Evolutionary conservation across 176 grass and related monocot species (phyloP).

Genomic region (Poa pratensis): DNA sequence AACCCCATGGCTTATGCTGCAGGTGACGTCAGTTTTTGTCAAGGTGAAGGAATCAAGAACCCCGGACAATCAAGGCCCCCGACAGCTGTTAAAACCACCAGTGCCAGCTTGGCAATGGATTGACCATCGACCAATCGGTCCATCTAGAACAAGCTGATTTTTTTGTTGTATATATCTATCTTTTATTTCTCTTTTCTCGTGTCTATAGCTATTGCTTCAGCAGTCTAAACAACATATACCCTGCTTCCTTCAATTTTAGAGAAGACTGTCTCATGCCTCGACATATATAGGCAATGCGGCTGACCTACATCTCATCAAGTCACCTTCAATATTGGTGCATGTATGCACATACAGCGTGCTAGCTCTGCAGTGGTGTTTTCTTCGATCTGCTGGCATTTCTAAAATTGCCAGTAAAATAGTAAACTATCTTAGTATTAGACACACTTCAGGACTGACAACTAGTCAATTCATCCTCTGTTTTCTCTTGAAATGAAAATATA

Average conservation of each 20-base stretch:
- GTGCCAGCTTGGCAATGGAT: not conserved
- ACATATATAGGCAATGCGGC: not conserved
- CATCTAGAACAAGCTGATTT: not conserved
- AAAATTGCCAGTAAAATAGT: not conserved
- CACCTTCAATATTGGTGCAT: not conserved
- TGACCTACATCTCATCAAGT: not conserved
- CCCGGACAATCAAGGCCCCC: not conserved
- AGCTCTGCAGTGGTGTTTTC: not conserved
- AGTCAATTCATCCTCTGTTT: conserved; percentile 21
- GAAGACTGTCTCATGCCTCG: not conserved
- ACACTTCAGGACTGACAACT: not conserved
- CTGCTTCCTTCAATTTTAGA: not conserved
- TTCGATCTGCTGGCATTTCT: not conserved
- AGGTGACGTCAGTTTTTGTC: not conserved
- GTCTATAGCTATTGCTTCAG: not conserved
- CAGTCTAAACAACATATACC: not conserved
- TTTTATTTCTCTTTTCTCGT: not conserved
- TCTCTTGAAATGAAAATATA: not conserved
- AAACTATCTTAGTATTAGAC: conserved; percentile 5
- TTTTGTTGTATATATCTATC: not conserved
- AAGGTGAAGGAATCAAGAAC: not conserved
- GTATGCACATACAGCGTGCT: not conserved
- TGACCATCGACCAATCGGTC: not conserved
- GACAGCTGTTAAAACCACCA: not conserved
- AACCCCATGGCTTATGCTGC: too few relatives aligned